Evolutionary conservation across 768 basidiomycete species (phyloP), one percentile per base, ranked within the genome.

Genomic region (Serendipita indica): DNA sequence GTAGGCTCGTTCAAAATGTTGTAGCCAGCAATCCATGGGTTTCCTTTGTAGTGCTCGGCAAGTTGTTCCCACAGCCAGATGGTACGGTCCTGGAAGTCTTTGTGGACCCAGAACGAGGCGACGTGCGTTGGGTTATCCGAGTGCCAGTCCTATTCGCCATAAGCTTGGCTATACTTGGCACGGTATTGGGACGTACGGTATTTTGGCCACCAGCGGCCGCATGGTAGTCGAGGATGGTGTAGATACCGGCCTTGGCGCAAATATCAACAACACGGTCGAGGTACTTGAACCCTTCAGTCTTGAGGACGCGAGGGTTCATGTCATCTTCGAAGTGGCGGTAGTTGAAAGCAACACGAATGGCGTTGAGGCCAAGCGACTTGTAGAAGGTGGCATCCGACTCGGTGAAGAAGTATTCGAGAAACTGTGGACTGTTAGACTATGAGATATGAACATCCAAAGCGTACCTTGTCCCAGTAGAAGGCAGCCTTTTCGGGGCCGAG

Each of bases 21-120:
- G 71, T 86, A 91, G n/a, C 88, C 86, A 1, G 86, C 88, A 60
- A 90, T 81, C 87, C 87, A 89, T 62, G 79, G 75, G 69, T 90
- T 86, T 60, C 73, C 76, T 62, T 75, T 81, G 74, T 89, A 89
- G 68, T 86, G 85, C 65, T 73, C 74, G 1, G 88, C 84, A 32
- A 89, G 74, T 64, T 86, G 72, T 34, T 75, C 75, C 88, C 89
- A 90, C 39, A 91, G 77, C 80, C 82, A 82, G 58, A 88, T 68
- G 7, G 76, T 69, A 2, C 87, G 80, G 69, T 90, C 84, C 67
- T 89, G 87, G 75, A 87, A 85, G 68, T 89, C 86, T 63, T 81
- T 87, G 75, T 89, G 84, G 54, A 77, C 78, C 84, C 85, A 90
- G 74, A 45, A 58, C 12, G 58, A 28, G 16, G 61, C 61, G 58